Evolutionary conservation across 257 asterid genomes (phyloP), one percentile per base, ranked within the genome.

Genomic region (Nicotiana attenuata): DNA sequence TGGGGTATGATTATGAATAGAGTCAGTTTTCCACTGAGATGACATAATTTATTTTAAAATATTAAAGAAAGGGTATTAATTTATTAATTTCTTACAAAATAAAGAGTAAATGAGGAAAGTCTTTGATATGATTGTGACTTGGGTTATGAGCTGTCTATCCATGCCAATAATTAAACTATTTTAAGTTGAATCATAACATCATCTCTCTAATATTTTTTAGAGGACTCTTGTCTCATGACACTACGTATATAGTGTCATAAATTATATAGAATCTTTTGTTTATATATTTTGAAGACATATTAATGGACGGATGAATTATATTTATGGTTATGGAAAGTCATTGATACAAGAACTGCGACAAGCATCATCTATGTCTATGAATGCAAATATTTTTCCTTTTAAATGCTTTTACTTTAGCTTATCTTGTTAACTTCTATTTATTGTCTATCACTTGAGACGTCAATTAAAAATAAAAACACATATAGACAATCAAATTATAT

Each of bases 111-210:
- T 73, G 17, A 75, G 45, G 65, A 85, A 85, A 85, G 85, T 77
- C 56, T 76, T 24, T 86, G 78, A 35, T 76, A 38, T 65, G 77
- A 77, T 78, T 84, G 84, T 55, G 79, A 73, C 83, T 50, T 10
- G 55, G 85, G 81, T 82, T 82, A 69, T 81, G 45, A 35, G 82
- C 73, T 80, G 55, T 47, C 83, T 76, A 50, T 76, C 89, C 92
- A 86, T 86, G 88, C 90, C 85, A 63, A 81, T 75, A 47, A 50
- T 50, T 75, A 1, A 75, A 50, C 5, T 75, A 75, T 24, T 57
- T 17, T 5, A 17, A 57, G 9, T 19, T 82, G 65, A 7, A 7
- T 29, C 20, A 31, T 33, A 7, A 13, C 29, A 14, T 26, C 0
- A 31, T 10, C 24, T 55, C 22, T 22, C 64, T 56, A 55, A 16